These are phyloP conservation scores for Parafenestella ontariensis DNA, from an alignment of 2,329 filamentous ascomycete species.

Conservation along the genomic window DNA sequence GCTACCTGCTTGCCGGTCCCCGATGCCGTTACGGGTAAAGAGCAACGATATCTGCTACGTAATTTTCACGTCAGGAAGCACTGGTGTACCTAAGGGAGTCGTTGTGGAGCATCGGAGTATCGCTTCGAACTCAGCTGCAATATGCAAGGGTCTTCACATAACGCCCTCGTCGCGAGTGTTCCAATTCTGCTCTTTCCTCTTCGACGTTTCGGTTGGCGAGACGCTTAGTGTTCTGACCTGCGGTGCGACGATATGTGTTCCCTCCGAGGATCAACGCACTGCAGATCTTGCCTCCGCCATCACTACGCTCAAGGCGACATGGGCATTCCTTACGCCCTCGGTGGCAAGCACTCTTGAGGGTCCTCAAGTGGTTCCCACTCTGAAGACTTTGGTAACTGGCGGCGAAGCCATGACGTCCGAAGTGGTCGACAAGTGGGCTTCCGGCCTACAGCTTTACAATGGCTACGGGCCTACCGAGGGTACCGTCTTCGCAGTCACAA, in stretches of 20 bases:
- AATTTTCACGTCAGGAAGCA: conserved; percentile 45
- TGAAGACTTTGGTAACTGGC: conserved; percentile 48
- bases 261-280: conserved; percentile 50
- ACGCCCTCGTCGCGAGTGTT: conserved; percentile 38
- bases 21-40: conserved; percentile 22
- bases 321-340: conserved; percentile 45
- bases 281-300: conserved; percentile 52
- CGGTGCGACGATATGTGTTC: conserved; percentile 45
- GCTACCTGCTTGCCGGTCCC: conserved; percentile 14
- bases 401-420: conserved; percentile 37
- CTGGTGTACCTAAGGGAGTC: conserved; percentile 41
- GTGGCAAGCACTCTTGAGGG: conserved; percentile 44
- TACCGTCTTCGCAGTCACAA: conserved; percentile 34
- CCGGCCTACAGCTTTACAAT: conserved; percentile 34
- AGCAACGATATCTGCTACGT: conserved; percentile 35
- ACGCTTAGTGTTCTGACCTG: conserved; percentile 40
- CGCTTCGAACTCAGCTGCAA: conserved; percentile 36
- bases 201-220: conserved; percentile 45
- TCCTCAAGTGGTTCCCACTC: conserved; percentile 43
- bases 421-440: conserved; percentile 35
- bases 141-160: conserved; percentile 38
- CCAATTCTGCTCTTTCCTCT: conserved; percentile 46
- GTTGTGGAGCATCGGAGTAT: conserved; percentile 41
- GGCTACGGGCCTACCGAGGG: conserved; percentile 42
- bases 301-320: conserved; percentile 35